Evolutionary conservation across 2,329 filamentous ascomycete genomes (phyloP).

Genomic region (Arachnopeziza araneosa): DNA sequence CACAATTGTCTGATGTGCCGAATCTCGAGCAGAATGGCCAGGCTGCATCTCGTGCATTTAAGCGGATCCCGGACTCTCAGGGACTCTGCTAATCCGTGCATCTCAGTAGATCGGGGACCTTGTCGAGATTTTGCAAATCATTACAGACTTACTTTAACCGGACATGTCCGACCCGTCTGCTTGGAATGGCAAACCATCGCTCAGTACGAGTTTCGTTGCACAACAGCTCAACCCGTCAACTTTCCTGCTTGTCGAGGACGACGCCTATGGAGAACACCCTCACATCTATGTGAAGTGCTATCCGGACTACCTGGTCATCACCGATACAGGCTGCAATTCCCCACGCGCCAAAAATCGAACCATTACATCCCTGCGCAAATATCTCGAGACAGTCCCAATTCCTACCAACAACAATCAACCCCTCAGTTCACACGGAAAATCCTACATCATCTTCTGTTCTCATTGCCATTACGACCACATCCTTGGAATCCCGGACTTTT

Average conservation of each 20-base stretch:
- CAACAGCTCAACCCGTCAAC: slow-evolving; percentile 37
- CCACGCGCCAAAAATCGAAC: slow-evolving; percentile 25
- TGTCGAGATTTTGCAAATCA: not conserved
- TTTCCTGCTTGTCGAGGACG: slow-evolving; percentile 40
- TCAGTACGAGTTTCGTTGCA: slow-evolving; percentile 31
- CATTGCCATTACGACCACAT: slow-evolving; percentile 44
- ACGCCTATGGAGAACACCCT: slow-evolving; percentile 38
- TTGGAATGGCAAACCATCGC: not conserved
- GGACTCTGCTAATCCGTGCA: not conserved
- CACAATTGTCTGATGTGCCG: not conserved
- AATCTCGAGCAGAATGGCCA: too few species aligned
- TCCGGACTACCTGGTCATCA: slow-evolving; percentile 34
- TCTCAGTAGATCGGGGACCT: not conserved
- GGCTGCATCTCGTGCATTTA: not conserved
- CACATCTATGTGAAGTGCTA: slow-evolving; percentile 42
- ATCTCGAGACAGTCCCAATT: slow-evolving; percentile 37
- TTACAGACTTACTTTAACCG: not conserved
- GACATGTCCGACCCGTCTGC: not conserved
- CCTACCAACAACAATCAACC: slow-evolving; percentile 30
- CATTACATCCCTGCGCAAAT: slow-evolving; percentile 34
- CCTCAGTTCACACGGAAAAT: slow-evolving; percentile 34
- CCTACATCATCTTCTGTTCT: slow-evolving; percentile 39
- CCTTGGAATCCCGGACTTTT: slow-evolving; percentile 24
- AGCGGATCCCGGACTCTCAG: not conserved
- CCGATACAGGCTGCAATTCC: slow-evolving; percentile 42